Conservation (phyloP, 164 flowering plant species). For the Magnolia kwangsiensis region DNA sequence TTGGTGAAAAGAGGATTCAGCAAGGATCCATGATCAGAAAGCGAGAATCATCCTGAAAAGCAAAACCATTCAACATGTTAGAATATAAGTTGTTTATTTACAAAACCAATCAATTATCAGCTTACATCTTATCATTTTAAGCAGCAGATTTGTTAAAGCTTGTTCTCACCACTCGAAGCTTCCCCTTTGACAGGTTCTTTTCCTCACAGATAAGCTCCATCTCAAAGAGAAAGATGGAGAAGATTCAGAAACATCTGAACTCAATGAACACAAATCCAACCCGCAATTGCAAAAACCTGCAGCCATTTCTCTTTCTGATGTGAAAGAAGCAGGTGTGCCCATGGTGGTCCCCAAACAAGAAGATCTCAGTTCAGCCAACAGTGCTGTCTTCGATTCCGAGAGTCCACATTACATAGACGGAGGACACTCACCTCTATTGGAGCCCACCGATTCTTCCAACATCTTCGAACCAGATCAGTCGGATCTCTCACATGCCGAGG, state of each 20-base stretch:
- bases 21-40: neutral
- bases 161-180: neutral
- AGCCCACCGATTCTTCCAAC: constrained; percentile 49
- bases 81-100: neutral
- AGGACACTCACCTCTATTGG: constrained; percentile 35
- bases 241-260: constrained; percentile 23
- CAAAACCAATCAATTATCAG: neutral
- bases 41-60: neutral
- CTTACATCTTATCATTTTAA: neutral
- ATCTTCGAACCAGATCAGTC: constrained; percentile 43
- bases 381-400: constrained; percentile 57
- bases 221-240: constrained; percentile 34
- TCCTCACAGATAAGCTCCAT: constrained; percentile 41
- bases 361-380: constrained; percentile 52
- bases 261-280: constrained; percentile 13
- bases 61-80: neutral
- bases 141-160: neutral
- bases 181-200: constrained; percentile 35
- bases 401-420: constrained; percentile 53
- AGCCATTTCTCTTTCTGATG: constrained; percentile 25
- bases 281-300: constrained; percentile 19
- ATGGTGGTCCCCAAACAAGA: constrained; percentile 34
- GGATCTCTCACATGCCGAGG: constrained; percentile 32
- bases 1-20: neutral
- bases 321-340: constrained; percentile 29